Evolutionary conservation across 2,329 filamentous ascomycete genomes (phyloP).

Genomic region (Didymella pinodella): DNA sequence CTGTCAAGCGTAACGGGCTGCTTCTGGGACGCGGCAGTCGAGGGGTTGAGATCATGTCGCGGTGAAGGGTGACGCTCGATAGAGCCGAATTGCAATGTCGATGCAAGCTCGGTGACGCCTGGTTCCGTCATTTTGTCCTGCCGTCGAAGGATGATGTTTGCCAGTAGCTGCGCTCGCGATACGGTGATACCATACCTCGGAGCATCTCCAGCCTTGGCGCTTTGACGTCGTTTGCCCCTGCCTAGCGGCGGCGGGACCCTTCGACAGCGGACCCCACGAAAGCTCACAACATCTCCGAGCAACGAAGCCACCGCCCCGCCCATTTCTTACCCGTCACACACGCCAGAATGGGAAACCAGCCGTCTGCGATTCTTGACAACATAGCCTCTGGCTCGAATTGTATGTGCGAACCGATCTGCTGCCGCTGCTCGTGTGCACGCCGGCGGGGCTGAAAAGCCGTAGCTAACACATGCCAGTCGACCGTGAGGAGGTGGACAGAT

Average conservation of each 20-base stretch:
- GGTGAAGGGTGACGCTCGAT: conserved; percentile 77
- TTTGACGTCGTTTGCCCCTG: conserved; percentile 32
- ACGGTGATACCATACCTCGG: conserved; percentile 5
- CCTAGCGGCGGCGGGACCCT: conserved; percentile 30
- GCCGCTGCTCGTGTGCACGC: conserved; percentile 32
- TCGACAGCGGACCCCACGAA: conserved; percentile 33
- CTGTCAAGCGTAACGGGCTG: conserved; percentile 62
- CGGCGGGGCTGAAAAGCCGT: conserved; percentile 40
- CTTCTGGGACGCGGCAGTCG: conserved; percentile 74
- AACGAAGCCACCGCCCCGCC: conserved; percentile 22
- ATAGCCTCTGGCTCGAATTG: conserved; percentile 98
- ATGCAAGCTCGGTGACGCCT: conserved; percentile 67
- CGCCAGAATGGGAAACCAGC: conserved; percentile 62
- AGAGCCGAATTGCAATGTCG: conserved; percentile 80
- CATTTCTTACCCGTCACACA: conserved; percentile 22
- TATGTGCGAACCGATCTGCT: conserved; percentile 56
- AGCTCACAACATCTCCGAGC: conserved; percentile 25
- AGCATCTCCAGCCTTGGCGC: conserved; percentile 33
- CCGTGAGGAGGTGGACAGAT: conserved; percentile 92
- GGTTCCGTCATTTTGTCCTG: conserved; percentile 12
- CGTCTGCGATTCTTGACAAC: conserved; percentile 81
- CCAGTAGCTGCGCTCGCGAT: conserved; percentile 2
- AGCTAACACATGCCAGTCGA: conserved; percentile 71
- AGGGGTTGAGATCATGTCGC: conserved; percentile 78
- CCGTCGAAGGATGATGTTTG: not conserved